phyloP scores from a whole-genome alignment of 139 green algal genomes.

The Eudorina sp. region DNA sequence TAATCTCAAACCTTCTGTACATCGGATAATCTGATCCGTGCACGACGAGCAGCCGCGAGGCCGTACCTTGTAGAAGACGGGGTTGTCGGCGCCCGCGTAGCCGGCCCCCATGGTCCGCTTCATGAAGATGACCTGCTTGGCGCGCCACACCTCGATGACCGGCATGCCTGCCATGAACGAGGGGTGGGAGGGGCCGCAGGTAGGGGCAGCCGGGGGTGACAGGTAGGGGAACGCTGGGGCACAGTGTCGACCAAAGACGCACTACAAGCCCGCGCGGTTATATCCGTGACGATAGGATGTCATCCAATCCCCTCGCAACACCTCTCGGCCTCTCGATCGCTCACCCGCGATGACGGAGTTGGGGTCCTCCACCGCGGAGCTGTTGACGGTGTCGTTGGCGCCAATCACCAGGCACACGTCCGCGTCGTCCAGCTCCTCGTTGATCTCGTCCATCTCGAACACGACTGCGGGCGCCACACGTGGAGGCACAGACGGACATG shows the following conservation, averaged over 20 bases:
- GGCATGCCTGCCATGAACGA: no score
- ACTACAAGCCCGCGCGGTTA: no score
- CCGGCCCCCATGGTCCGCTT: conserved; percentile 91
- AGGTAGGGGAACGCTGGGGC: no score
- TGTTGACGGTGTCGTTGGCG: conserved; percentile 94
- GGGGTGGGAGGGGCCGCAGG: no score
- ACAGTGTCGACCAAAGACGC: no score
- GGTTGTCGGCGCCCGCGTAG: conserved; percentile 93
- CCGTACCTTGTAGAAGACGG: conserved; percentile 83
- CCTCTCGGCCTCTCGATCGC: no score
- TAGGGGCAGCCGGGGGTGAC: no score
- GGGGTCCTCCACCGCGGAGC: conserved; percentile 88
- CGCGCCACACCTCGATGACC: conserved; percentile 83
- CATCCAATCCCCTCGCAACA: no score
- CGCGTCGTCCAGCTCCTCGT: conserved; percentile 75
- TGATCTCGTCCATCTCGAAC: conserved; percentile 61
- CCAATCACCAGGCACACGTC: conserved; percentile 90
- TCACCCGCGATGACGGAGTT: conserved; percentile 85
- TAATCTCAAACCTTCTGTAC: not conserved
- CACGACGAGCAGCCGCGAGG: not conserved
- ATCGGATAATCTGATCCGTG: not conserved
- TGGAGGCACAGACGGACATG: no score
- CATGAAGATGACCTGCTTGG: conserved; percentile 89
- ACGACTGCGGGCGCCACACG: conserved; percentile 23
- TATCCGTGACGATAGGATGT: no score